A percentile compares a stretch with the other conserved stretches of the same genome.
These are phyloP conservation scores for Trichoderma parareesei DNA, from an alignment of 495 filamentous ascomycete species.

Conservation along the genomic window DNA sequence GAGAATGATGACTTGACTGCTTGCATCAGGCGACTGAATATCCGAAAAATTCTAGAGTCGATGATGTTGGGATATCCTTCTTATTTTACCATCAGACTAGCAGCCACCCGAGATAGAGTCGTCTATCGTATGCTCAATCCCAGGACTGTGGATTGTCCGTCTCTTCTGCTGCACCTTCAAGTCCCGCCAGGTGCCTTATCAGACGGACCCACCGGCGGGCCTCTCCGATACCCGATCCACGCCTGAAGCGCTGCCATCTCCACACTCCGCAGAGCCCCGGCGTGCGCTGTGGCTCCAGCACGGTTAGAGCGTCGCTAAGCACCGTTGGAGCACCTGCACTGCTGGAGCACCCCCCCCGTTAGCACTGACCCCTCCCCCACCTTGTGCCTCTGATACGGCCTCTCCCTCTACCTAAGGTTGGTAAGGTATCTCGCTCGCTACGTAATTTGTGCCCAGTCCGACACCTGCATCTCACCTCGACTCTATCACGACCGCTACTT, in stretches of 20 bases:
- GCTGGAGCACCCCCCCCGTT: not conserved
- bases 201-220: not conserved
- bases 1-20: too few species aligned
- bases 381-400: not conserved
- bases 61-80: too few species aligned
- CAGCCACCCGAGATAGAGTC: too few species aligned
- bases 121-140: too few species aligned
- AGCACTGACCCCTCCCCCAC: slow-evolving; percentile 1
- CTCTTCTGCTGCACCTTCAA: not conserved
- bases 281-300: too few species aligned
- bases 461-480: not conserved
- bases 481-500: not conserved
- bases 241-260: not conserved
- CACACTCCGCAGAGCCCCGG: not conserved
- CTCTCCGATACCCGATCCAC: slow-evolving; percentile 2
- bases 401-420: not conserved
- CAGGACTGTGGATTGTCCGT: too few species aligned
- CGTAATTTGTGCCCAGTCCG: slow-evolving; percentile 7
- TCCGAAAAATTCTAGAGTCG: too few species aligned
- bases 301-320: too few species aligned
- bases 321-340: too few species aligned
- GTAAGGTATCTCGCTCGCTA: not conserved
- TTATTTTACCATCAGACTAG: too few species aligned
- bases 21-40: too few species aligned
- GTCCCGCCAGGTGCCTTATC: not conserved